Base-by-base conservation (phyloP, 495 filamentous ascomycete species). In the Pyrenula aspistea region DNA sequence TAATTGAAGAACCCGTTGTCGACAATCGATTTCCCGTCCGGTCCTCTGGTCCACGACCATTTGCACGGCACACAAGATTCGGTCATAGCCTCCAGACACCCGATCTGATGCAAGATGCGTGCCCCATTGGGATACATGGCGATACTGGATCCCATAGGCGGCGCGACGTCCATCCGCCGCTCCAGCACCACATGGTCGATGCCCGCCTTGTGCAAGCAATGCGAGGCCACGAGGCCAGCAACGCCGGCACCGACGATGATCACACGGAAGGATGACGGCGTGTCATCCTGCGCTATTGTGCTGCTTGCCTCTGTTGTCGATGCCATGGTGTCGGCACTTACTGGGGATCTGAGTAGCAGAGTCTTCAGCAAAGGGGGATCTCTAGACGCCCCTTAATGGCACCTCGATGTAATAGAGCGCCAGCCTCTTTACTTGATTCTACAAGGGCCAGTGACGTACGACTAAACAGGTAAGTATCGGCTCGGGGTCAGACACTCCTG, bases 181-280 rank as follows among this genome's bases (percentile, higher is more conserved):
- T 83, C 80, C 1, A 82, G 67, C 12, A 83, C 58, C 4, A 77
- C 60, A 55, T 75, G 78, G 61, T 80, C 77, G 57, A 83, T 77
- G 22, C 64, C 68, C 2, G 72, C 71, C 12, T 64, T 64, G 11
- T 71, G 57, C n/a, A 83, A 68, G 15, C 66, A 64, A 51, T 80
- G 73, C 0, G 80, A 73, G 2, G 73, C 60, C 1, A 68, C 68
- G 1, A 84, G 66, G 0, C 76, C 77, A 8, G 74, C 68, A 15
- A 79, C 68, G 11, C 76, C 75, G 25, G 73, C 78, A 42, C 80
- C 80, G 2, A 77, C 69, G 24, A 84, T 68, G 49, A 84, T 72
- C 51, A 75, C 76, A 42, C 31, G 31, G 31, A 42, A 42, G 31
- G n/a, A n/a, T n/a, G n/a, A n/a, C n/a, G n/a, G n/a, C n/a, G n/a